phyloP scores from a whole-genome alignment of 1,284 basidiomycete species.

The Abortiporus biennis region DNA sequence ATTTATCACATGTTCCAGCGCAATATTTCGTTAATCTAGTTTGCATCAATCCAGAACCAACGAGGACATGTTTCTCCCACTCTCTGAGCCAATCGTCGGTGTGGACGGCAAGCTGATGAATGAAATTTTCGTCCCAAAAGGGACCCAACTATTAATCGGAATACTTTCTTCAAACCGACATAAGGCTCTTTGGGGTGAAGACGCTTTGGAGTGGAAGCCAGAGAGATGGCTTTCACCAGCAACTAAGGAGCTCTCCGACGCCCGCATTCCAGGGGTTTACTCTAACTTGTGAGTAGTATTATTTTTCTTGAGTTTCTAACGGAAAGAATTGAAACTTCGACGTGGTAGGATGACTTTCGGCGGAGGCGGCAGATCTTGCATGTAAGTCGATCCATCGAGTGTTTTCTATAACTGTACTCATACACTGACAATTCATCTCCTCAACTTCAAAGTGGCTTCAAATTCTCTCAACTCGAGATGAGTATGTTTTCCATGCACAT shows the following conservation, averaged over 20 bases:
- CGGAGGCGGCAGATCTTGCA: conserved; percentile 10
- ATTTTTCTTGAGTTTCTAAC: neutral
- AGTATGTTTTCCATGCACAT: conserved; percentile 3
- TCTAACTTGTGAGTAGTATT: conserved; percentile 9
- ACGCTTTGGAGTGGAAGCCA: conserved; percentile 17
- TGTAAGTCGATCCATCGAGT: conserved; percentile 8
- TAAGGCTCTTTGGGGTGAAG: conserved; percentile 37
- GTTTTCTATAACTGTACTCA: too few species aligned
- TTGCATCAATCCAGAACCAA: conserved; percentile 8
- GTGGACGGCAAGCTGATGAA: conserved; percentile 29
- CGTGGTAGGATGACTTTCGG: conserved; percentile 11
- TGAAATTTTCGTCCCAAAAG: conserved; percentile 38
- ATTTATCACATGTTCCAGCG: too few species aligned
- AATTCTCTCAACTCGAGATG: conserved; percentile 12
- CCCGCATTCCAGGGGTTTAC: conserved; percentile 15
- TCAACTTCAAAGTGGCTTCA: conserved; percentile 8
- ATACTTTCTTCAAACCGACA: conserved; percentile 39
- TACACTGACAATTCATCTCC: neutral
- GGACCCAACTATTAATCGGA: conserved; percentile 33
- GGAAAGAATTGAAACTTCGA: neutral
- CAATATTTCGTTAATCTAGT: neutral
- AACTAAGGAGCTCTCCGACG: conserved; percentile 12
- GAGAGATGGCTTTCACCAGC: conserved; percentile 16
- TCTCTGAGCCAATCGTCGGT: conserved; percentile 35
- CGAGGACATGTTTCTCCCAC: conserved; percentile 48